Conservation (phyloP, 176 grass and related monocot genomes). For the Carex myosuroides region DNA sequence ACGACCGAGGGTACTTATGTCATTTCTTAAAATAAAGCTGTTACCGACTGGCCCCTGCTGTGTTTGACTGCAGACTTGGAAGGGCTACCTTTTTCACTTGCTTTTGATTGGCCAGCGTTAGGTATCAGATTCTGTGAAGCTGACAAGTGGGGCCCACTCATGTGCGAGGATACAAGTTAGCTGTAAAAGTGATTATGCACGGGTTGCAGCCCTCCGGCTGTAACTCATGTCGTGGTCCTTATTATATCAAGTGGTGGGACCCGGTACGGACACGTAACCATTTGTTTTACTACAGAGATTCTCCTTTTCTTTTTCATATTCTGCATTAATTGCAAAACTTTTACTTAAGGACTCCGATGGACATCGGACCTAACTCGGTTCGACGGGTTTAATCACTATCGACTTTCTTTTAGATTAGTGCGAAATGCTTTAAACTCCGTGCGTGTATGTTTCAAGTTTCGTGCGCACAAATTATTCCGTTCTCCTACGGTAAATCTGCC, state of each 20-base stretch:
- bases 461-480: no score
- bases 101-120: neutral
- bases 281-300: neutral
- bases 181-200: conserved; percentile 5
- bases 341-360: no score
- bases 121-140: neutral
- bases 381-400: no score
- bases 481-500: no score
- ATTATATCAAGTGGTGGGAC: neutral
- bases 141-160: neutral
- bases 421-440: no score
- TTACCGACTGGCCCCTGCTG: neutral
- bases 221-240: neutral
- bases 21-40: conserved; percentile 8
- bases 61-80: conserved; percentile 23
- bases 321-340: neutral
- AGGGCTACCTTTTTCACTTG: neutral
- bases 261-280: neutral
- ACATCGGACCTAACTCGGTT: no score
- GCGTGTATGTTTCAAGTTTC: no score
- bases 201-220: neutral
- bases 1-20: conserved; percentile 16
- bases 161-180: neutral
- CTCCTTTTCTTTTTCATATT: neutral
- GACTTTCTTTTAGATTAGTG: no score